Evolutionary conservation across 2,329 filamentous ascomycete species (phyloP), one percentile per base, ranked within the genome.

Genomic region (Hirsutella thompsonii): DNA sequence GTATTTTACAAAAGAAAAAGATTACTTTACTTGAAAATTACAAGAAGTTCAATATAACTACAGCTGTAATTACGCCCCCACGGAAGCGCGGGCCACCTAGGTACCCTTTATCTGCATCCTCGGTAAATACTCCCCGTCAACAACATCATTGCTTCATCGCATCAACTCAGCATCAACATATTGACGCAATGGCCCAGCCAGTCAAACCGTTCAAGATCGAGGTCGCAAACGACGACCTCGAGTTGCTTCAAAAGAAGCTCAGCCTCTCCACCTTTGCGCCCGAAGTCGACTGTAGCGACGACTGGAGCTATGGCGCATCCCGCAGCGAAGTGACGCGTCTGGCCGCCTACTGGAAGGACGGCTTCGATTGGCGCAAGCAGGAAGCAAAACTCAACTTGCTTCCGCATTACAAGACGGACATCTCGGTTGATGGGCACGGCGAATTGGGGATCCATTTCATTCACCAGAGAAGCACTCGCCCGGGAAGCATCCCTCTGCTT

Each of bases 371-470:
- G 79, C 67, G 75, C 8, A 62, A 63, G 20, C 63, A 69, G 14
- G 79, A 84, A 54, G 59, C 63, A 3, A 64, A 67, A 39, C 50
- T 83, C 6, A 83, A 83, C 50, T 44, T 64, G 34, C 55, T 81
- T 9, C 70, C 74, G 0, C 76, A 83, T 20, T 81, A 69, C 55
- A 67, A 59, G 2, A 69, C 70, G 0, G 55, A 56, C 1, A 58
- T 83, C 5, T 44, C 58, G 0, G 66, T 81, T 0, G 66, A 77
- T 5, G 72, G 70, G 0, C 83, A 80, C 45, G 76, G 66, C 0
- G 62, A 67, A 1, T 53, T 83, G 26, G 64, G 76, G 20, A 64
- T 85, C 2, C 81, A 85, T 55, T 81, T 80, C 49, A 53, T 84
- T 5, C 74, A 82, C 52, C 66, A 79, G 47, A 64, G 57, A 40